Evolutionary conservation across 768 basidiomycete species (phyloP).

Genomic region (Filobasidium floriforme): DNA sequence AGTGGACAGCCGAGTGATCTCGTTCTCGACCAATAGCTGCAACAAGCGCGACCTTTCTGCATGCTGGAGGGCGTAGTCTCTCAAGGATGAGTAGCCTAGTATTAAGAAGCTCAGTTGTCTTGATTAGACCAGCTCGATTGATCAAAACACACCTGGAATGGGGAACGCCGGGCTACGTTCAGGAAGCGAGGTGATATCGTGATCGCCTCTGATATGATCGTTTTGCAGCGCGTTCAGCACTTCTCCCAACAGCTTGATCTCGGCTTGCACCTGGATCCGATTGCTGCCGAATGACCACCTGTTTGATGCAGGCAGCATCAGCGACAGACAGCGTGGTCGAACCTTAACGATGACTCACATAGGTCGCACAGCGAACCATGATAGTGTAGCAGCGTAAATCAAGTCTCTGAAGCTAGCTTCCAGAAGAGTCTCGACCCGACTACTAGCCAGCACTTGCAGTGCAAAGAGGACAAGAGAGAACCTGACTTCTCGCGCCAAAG

Average conservation of each 20-base stretch:
- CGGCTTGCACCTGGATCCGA: conserved; percentile 78
- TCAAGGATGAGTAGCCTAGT: conserved; percentile 30
- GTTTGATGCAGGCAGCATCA: neutral
- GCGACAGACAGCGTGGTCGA: too few species aligned
- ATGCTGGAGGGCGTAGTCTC: conserved; percentile 58
- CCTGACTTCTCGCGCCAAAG: conserved; percentile 78
- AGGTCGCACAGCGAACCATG: conserved; percentile 89
- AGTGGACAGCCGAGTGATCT: conserved; percentile 73
- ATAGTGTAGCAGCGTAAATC: conserved; percentile 71
- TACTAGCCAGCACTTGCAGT: conserved; percentile 83
- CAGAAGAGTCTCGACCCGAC: conserved; percentile 70
- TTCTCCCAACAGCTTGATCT: conserved; percentile 77
- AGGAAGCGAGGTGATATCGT: conserved; percentile 35
- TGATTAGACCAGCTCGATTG: neutral
- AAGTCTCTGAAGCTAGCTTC: conserved; percentile 67
- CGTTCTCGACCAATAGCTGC: conserved; percentile 80
- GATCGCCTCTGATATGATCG: conserved; percentile 58
- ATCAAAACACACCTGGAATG: conserved; percentile 36
- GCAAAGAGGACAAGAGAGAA: conserved; percentile 89
- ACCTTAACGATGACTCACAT: conserved; percentile 55
- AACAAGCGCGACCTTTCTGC: conserved; percentile 65
- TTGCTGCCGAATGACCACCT: conserved; percentile 98
- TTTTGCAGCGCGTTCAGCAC: conserved; percentile 68
- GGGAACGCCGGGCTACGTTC: conserved; percentile 32
- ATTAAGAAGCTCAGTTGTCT: neutral